These are phyloP conservation scores for Pugionium cornutum DNA, from an alignment of 345 rosid genomes.

Conservation along the genomic window DNA sequence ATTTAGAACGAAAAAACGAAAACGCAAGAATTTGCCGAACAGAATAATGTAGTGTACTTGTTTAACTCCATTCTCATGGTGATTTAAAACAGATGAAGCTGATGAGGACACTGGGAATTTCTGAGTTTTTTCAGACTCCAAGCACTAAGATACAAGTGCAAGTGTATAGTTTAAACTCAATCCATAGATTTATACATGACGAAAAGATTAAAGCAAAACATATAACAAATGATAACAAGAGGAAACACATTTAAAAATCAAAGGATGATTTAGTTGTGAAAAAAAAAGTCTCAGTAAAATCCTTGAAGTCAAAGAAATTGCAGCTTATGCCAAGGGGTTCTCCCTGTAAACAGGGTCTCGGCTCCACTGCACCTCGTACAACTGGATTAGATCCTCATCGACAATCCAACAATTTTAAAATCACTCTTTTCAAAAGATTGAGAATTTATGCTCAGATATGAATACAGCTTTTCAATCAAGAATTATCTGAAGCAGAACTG, in stretches of 20 bases:
- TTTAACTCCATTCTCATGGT: conserved; percentile 25
- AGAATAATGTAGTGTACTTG: conserved; percentile 15
- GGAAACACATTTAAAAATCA: too few relatives aligned
- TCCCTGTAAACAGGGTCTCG: conserved; percentile 42
- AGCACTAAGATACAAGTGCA: conserved; percentile 25
- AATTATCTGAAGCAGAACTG: conserved; percentile 96
- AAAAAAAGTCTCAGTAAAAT: conserved; percentile 46
- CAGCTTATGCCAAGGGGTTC: conserved; percentile 62
- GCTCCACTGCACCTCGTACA: conserved; percentile 29
- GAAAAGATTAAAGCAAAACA: neutral
- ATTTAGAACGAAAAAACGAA: too few relatives aligned
- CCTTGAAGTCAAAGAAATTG: conserved; percentile 38
- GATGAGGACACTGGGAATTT: conserved; percentile 26
- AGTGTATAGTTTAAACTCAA: conserved; percentile 37
- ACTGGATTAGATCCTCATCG: conserved; percentile 28
- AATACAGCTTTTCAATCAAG: conserved; percentile 77
- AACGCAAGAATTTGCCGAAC: too few relatives aligned
- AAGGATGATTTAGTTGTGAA: too few relatives aligned
- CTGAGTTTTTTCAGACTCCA: conserved; percentile 36
- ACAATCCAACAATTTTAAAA: neutral
- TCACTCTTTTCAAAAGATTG: too few relatives aligned
- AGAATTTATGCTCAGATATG: conserved; percentile 49
- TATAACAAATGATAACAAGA: too few relatives aligned
- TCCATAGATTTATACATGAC: too few relatives aligned
- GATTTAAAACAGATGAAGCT: neutral